Evolutionary conservation across 768 basidiomycete genomes (phyloP).

Genomic region (Lentinula raphanica): DNA sequence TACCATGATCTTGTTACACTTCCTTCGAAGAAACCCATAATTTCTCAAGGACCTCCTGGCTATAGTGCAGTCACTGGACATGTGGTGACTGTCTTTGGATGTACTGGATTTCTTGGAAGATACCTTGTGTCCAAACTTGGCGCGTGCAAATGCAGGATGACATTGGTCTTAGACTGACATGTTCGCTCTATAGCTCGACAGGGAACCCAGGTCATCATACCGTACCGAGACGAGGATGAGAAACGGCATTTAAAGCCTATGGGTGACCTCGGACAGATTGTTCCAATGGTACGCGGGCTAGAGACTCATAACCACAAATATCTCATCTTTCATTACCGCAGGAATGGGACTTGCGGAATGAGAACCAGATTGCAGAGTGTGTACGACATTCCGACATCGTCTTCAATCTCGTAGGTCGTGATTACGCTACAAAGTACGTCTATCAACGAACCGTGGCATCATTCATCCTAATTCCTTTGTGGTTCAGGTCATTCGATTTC

Average conservation of each 20-base stretch:
- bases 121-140: constrained; percentile 94
- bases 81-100: constrained; percentile 94
- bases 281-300: constrained; percentile 65
- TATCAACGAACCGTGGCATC: not conserved
- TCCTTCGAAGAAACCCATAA: constrained; percentile 53
- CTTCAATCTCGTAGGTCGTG: constrained; percentile 91
- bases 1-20: constrained; percentile 68
- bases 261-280: constrained; percentile 96
- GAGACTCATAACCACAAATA: constrained; percentile 9
- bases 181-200: constrained; percentile 55
- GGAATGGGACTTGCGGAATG: constrained; percentile 96
- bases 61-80: constrained; percentile 88
- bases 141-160: constrained; percentile 30
- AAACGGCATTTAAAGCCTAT: constrained; percentile 85
- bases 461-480: constrained; percentile 5
- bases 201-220: constrained; percentile 91
- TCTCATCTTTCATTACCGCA: constrained; percentile 23
- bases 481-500: constrained; percentile 79
- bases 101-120: constrained; percentile 90
- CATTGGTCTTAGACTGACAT: constrained; percentile 6
- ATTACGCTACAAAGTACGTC: constrained; percentile 90
- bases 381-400: constrained; percentile 93
- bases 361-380: constrained; percentile 89
- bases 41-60: constrained; percentile 74
- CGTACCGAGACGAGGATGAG: constrained; percentile 93